Percentiles rank a stretch among this genome's conserved stretches.
phyloP scores from a whole-genome alignment of 2,329 filamentous ascomycete genomes.

The Sordariomycetes sp. region DNA sequence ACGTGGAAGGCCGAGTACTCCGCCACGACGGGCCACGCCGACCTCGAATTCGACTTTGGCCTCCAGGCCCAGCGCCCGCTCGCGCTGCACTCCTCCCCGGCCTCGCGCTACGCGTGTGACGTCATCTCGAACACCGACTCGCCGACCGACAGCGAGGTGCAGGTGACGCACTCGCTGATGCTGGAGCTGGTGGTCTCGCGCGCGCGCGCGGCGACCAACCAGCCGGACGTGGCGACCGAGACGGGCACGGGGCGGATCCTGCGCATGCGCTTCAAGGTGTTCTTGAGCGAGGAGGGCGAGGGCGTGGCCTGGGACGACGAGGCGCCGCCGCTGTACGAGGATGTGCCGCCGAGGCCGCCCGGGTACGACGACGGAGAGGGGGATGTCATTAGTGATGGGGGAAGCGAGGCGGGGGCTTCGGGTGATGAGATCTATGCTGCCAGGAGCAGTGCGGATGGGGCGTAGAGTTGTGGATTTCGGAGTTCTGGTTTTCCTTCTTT shows the following conservation, averaged over 20 bases:
- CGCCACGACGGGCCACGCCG: constrained; percentile 47
- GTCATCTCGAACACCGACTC: constrained; percentile 41
- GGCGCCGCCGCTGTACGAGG: constrained; percentile 84
- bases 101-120: constrained; percentile 62
- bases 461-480: neutral
- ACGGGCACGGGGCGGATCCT: constrained; percentile 86
- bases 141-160: constrained; percentile 64
- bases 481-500: neutral
- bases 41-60: constrained; percentile 61
- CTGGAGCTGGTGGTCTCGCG: constrained; percentile 92
- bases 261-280: constrained; percentile 79
- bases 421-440: neutral
- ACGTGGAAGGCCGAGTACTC: constrained; percentile 77
- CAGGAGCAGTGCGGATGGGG: neutral
- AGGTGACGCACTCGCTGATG: constrained; percentile 73
- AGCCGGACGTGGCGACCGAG: constrained; percentile 59
- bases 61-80: constrained; percentile 22
- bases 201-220: constrained; percentile 68
- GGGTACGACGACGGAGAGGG: constrained; percentile 32
- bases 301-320: constrained; percentile 97
- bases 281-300: constrained; percentile 77
- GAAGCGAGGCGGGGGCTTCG: neutral
- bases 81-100: constrained; percentile 23
- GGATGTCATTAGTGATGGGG: neutral
- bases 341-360: constrained; percentile 81